Evolutionary conservation across 495 filamentous ascomycete genomes (phyloP).

Genomic region (Acidomyces sp.): DNA sequence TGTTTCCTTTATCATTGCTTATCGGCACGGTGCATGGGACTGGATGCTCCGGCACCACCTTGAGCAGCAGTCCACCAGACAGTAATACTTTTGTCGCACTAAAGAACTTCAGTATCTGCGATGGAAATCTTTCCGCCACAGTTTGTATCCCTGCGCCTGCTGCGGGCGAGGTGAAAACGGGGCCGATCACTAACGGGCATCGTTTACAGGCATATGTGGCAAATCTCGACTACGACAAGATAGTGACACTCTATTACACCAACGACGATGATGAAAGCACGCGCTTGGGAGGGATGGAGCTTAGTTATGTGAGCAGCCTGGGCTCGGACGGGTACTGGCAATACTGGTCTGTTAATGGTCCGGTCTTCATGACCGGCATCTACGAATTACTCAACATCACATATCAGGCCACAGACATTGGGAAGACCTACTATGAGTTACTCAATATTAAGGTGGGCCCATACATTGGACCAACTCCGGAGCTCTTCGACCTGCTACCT

Average conservation of each 20-base stretch:
- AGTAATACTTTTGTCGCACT: too few relatives aligned
- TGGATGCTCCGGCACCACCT: too few relatives aligned
- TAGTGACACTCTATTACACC: constrained; percentile 20
- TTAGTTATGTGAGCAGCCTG: constrained; percentile 12
- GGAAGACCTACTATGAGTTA: constrained; percentile 14
- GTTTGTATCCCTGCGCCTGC: too few relatives aligned
- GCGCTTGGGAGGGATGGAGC: constrained; percentile 7
- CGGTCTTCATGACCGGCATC: constrained; percentile 20
- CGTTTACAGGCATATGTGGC: too few relatives aligned
- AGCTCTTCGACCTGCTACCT: constrained; percentile 3
- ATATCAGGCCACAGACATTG: constrained; percentile 18
- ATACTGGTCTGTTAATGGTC: constrained; percentile 14
- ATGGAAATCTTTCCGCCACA: too few relatives aligned
- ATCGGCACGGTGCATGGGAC: too few relatives aligned
- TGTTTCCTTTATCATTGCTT: too few relatives aligned
- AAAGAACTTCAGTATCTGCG: too few relatives aligned
- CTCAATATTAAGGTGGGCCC: constrained; percentile 14
- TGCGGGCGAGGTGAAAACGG: too few relatives aligned
- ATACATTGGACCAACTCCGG: constrained; percentile 11
- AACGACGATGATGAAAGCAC: constrained; percentile 17
- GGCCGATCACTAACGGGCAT: too few relatives aligned
- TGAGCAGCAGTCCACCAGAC: too few relatives aligned
- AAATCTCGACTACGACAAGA: constrained; percentile 20
- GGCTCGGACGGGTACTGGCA: constrained; percentile 11
- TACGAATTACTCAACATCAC: constrained; percentile 20